phyloP scores from a whole-genome alignment of 1,284 basidiomycete genomes.

The Neonothopanus nambi region DNA sequence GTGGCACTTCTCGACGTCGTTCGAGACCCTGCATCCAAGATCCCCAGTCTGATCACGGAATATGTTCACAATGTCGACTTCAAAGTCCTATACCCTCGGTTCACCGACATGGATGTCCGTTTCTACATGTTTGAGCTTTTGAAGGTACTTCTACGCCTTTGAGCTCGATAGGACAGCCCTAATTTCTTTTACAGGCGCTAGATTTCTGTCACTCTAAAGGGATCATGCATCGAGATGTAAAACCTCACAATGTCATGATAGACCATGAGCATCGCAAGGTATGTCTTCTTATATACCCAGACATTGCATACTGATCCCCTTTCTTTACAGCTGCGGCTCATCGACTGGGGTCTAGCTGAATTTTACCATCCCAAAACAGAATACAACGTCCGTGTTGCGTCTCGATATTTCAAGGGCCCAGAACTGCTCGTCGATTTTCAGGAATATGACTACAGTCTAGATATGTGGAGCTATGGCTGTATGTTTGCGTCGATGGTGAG shows the following conservation, averaged over 20 bases:
- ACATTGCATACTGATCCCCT: not conserved
- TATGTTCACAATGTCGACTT: constrained; percentile 99
- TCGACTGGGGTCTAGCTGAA: constrained; percentile 99
- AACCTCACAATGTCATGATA: constrained; percentile 99
- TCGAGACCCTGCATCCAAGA: constrained; percentile 91
- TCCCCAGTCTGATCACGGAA: constrained; percentile 97
- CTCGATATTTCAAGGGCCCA: constrained; percentile 97
- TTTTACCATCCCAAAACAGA: constrained; percentile 98
- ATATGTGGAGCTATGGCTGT: constrained; percentile 99
- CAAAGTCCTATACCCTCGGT: constrained; percentile 94
- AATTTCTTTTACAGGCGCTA: constrained; percentile 63
- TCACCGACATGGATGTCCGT: constrained; percentile 93
- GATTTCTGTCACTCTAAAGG: constrained; percentile 99
- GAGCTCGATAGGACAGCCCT: not conserved
- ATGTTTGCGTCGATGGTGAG: constrained; percentile 98
- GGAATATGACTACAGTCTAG: constrained; percentile 94
- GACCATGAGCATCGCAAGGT: constrained; percentile 96
- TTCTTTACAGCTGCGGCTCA: constrained; percentile 75
- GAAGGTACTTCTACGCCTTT: constrained; percentile 56
- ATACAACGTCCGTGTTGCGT: constrained; percentile 98
- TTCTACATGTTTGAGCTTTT: constrained; percentile 97
- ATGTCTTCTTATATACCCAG: constrained; percentile 20
- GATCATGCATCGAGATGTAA: constrained; percentile 99
- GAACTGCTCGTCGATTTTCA: constrained; percentile 98
- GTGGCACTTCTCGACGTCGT: constrained; percentile 93